Percentiles rank a stretch among this genome's conserved stretches.
Conservation (phyloP, 768 basidiomycete genomes). For the Leccinum incarnatum region DNA sequence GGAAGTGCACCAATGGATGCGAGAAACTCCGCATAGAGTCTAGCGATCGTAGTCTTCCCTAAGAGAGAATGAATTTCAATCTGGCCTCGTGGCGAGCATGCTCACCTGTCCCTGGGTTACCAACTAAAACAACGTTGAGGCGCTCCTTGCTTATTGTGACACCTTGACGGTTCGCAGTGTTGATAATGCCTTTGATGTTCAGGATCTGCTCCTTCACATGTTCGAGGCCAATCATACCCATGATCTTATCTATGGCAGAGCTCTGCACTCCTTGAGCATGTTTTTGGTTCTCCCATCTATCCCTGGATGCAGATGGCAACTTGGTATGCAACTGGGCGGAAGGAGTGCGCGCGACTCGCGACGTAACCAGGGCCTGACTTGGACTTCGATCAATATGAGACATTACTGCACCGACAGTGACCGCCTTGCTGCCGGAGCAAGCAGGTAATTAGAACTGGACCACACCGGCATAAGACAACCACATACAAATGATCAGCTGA, state of each 20-base stretch:
- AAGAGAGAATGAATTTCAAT: background rate
- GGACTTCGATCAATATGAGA: background rate
- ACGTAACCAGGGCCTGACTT: background rate
- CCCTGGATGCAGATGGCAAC: background rate
- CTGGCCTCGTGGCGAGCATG: background rate
- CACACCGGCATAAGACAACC: background rate
- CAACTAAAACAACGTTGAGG: background rate
- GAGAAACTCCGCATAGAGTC: background rate
- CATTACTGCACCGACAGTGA: background rate
- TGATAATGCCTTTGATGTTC: background rate
- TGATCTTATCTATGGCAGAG: background rate
- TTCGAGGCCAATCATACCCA: background rate
- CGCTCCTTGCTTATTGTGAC: background rate
- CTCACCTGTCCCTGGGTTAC: background rate
- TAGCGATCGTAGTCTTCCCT: background rate
- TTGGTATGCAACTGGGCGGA: background rate
- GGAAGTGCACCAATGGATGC: background rate
- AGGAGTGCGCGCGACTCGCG: background rate
- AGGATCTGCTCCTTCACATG: background rate
- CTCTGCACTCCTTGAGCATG: background rate
- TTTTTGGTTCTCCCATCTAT: background rate
- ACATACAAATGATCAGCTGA: background rate
- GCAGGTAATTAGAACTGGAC: background rate
- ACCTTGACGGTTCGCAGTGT: background rate
- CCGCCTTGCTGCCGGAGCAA: background rate